Evolutionary conservation across 2,329 filamentous ascomycete species (phyloP).

Genomic region (Colletotrichum simmondsii): DNA sequence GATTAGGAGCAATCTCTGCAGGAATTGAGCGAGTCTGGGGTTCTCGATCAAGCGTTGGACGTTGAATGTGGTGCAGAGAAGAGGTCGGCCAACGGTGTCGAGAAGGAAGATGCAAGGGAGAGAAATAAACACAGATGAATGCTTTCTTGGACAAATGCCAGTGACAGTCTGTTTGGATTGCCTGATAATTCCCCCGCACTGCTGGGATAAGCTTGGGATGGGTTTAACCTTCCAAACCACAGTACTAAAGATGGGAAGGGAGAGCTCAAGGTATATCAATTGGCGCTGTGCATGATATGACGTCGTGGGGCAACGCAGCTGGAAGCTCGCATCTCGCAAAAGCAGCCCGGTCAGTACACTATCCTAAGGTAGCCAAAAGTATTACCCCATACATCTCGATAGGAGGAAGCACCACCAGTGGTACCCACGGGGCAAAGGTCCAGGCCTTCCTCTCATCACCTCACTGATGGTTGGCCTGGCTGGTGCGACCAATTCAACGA

Average conservation of each 20-base stretch:
- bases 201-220: slow-evolving; percentile 16
- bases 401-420: not conserved
- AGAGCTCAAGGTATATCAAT: slow-evolving; percentile 23
- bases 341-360: not conserved
- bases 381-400: not conserved
- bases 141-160: not conserved
- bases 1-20: slow-evolving; percentile 32
- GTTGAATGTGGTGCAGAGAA: slow-evolving; percentile 9
- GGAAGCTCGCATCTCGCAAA: not conserved
- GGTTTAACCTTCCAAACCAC: slow-evolving; percentile 15
- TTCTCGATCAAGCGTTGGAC: slow-evolving; percentile 21
- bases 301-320: slow-evolving; percentile 33
- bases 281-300: slow-evolving; percentile 24
- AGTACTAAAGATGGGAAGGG: slow-evolving; percentile 2
- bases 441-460: not conserved
- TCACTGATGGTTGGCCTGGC: slow-evolving; percentile 5
- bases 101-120: not conserved
- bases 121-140: not conserved
- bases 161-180: not conserved
- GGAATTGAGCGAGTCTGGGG: slow-evolving; percentile 18
- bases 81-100: not conserved
- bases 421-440: not conserved
- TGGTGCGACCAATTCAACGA: slow-evolving; percentile 34
- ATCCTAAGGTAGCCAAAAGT: not conserved
- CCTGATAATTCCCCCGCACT: slow-evolving; percentile 16